phyloP scores from a whole-genome alignment of 768 basidiomycete genomes.

The Chalciporus pseudorubinellus region DNA sequence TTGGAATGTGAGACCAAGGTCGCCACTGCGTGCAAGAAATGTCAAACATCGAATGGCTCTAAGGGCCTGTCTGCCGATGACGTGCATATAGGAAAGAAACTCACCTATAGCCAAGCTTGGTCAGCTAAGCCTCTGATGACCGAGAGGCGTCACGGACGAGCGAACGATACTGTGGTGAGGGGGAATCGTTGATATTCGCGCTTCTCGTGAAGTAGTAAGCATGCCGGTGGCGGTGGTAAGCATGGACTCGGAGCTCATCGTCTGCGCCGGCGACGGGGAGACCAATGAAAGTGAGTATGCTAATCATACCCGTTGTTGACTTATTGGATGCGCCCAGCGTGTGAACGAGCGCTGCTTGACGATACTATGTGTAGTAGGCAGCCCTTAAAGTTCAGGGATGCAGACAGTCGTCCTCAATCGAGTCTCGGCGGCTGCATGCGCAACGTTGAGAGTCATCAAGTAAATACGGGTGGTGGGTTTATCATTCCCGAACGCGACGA shows the following conservation, averaged over 20 bases:
- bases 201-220: too few relatives aligned
- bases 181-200: too few relatives aligned
- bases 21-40: slow-evolving; percentile 38
- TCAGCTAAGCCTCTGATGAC: slow-evolving; percentile 71
- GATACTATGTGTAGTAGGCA: too few relatives aligned
- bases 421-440: too few relatives aligned
- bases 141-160: slow-evolving; percentile 77
- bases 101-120: slow-evolving; percentile 73
- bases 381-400: too few relatives aligned
- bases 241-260: slow-evolving; percentile 41
- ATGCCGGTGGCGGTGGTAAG: slow-evolving; percentile 33
- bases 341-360: too few relatives aligned
- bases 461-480: too few relatives aligned
- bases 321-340: too few relatives aligned
- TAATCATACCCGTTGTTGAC: too few relatives aligned
- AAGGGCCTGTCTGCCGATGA: neutral
- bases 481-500: too few relatives aligned
- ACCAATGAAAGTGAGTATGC: slow-evolving; percentile 17
- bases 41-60: neutral
- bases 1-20: slow-evolving; percentile 54
- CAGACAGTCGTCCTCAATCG: too few relatives aligned
- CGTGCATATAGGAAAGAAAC: slow-evolving; percentile 8
- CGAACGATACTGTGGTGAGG: slow-evolving; percentile 40
- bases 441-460: too few relatives aligned
- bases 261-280: slow-evolving; percentile 23